A percentile compares a stretch with the other conserved stretches of the same genome.
Evolutionary conservation across 1,284 basidiomycete species (phyloP).

Genomic region (Sanghuangporus sanghuang): DNA sequence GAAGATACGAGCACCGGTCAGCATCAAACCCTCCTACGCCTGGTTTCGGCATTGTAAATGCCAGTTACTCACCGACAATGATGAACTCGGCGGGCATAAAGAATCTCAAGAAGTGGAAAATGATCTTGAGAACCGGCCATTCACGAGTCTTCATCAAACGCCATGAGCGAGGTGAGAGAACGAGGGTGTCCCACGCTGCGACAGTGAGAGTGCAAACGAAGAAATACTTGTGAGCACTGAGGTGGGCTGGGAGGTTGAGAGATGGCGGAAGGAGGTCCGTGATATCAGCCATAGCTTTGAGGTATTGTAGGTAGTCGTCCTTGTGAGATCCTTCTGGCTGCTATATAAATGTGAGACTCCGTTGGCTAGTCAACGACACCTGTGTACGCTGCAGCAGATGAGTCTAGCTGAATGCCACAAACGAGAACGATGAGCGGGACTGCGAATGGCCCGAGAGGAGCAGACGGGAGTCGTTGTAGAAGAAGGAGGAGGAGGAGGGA

Average conservation of each 20-base stretch:
- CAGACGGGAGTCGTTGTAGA: neutral
- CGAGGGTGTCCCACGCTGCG: constrained; percentile 80
- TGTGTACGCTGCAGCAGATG: neutral
- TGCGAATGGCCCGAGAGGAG: neutral
- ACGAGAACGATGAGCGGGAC: neutral
- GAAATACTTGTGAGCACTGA: constrained; percentile 81
- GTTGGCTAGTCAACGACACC: neutral
- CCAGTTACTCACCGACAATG: constrained; percentile 51
- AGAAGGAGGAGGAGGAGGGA: neutral
- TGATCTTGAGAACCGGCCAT: constrained; percentile 71
- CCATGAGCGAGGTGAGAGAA: constrained; percentile 72
- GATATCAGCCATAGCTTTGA: constrained; percentile 21
- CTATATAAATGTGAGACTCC: neutral
- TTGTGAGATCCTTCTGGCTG: neutral
- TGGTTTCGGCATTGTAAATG: neutral
- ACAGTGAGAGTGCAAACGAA: constrained; percentile 81
- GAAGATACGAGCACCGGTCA: neutral
- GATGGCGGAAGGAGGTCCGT: constrained; percentile 42
- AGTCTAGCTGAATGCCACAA: neutral
- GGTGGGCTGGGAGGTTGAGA: constrained; percentile 65
- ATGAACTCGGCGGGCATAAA: constrained; percentile 76
- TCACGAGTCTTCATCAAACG: constrained; percentile 58
- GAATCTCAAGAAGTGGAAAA: constrained; percentile 66
- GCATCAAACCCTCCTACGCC: constrained; percentile 1
- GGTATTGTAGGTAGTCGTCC: neutral